phyloP scores from a whole-genome alignment of 768 basidiomycete genomes.

The Leucosporidium yakuticum region DNA sequence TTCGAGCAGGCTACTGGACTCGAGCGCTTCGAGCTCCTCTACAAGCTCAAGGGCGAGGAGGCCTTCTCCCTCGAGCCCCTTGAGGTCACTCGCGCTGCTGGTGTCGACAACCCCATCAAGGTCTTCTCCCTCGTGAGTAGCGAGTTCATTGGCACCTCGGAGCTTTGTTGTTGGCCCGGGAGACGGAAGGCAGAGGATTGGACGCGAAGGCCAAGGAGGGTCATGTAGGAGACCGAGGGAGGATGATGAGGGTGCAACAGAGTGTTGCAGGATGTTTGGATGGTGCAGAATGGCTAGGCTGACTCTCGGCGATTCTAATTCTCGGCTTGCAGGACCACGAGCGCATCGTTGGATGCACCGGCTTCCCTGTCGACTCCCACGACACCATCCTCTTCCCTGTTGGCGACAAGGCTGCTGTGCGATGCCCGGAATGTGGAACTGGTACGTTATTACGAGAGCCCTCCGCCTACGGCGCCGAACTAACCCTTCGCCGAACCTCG shows the following conservation, averaged over 20 bases:
- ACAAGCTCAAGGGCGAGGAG: conserved; percentile 77
- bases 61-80: conserved; percentile 84
- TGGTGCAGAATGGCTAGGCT: not conserved
- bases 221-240: not conserved
- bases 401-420: conserved; percentile 37
- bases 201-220: not conserved
- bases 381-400: conserved; percentile 55
- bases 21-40: conserved; percentile 87
- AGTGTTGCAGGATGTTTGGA: not conserved
- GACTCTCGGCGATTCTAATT: not conserved
- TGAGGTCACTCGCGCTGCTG: conserved; percentile 78
- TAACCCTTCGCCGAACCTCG: not conserved
- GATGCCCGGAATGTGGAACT: conserved; percentile 91
- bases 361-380: conserved; percentile 89
- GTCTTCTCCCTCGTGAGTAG: conserved; percentile 76
- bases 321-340: conserved; percentile 37
- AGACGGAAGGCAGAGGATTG: not conserved
- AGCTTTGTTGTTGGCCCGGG: not conserved
- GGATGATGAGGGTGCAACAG: not conserved
- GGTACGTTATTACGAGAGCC: not conserved
- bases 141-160: too few relatives aligned
- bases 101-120: conserved; percentile 74
- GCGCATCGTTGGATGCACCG: conserved; percentile 89
- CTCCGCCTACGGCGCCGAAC: not conserved
- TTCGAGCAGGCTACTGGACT: conserved; percentile 90